Base-by-base conservation (phyloP, 176 grass and related monocot genomes). In the Chrysopogon serrulatus region DNA sequence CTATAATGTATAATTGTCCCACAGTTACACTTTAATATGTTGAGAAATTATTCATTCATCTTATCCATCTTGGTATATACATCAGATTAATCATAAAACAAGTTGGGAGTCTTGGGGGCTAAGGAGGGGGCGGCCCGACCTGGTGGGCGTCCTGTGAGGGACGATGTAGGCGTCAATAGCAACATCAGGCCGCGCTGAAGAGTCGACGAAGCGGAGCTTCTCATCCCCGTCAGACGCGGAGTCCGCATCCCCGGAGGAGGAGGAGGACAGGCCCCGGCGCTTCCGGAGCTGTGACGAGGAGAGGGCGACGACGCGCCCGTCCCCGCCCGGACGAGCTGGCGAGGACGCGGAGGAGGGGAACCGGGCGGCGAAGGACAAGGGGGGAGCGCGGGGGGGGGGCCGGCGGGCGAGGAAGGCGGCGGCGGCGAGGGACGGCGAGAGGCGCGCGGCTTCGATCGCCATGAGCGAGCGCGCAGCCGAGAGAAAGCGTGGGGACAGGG, bases 131-230 rank as follows among this genome's bases (percentile, higher is more conserved):
- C 18, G 15, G 48, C 16, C 26, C 8, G 24, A 95, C 95, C 92
- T 98, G 95, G 54, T 98, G 95, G 60, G 95, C 95, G 62, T 98
- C 95, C 87, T 98, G 92, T 37, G 95, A 98, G 24, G 95, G 33
- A 98, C 85, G 76, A 98, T 95, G 79, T 98, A 98, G 9, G 91
- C 95, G 77, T 98, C 95, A 65, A 98, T 90, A 12, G 51, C 87
- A 17, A 98, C 67, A 78, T 93, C 92, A 8, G 92, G 88, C 60
- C 90, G 89, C 35, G 79, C n/a, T n/a, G 73, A 98, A 93, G 39
- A 98, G 85, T 16, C 85, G 63, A 34, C 92, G 86, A 37, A 98
- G 89, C 65, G 74, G 54, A 98, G 92, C 79, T 93, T 98, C 85
- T 93, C 92, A 59, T 95, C 90, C 49, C 84, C 88, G 1, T 21